Conservation (phyloP, 1,284 basidiomycete species). For the Fomitopsis pinicola region DNA sequence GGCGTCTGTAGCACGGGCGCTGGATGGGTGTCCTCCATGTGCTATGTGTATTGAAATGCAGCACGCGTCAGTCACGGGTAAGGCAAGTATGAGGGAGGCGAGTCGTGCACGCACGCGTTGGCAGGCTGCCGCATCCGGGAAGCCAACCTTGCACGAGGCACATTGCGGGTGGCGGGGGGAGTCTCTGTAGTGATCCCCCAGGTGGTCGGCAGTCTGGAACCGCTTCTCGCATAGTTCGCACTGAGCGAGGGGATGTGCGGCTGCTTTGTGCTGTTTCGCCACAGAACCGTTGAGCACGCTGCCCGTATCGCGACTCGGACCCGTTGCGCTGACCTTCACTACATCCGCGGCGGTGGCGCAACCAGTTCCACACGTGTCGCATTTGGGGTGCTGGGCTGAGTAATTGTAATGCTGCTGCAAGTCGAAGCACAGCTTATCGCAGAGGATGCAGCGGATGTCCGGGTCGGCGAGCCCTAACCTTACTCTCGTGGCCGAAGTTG, state of each 20-base stretch:
- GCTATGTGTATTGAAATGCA: background rate
- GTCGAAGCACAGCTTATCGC: background rate
- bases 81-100: background rate
- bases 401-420: background rate
- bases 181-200: constrained; percentile 12
- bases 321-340: background rate
- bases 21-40: background rate
- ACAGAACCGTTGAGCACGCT: too few species aligned
- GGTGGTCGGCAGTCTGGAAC: background rate
- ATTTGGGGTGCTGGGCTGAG: background rate
- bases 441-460: background rate
- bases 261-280: constrained; percentile 5
- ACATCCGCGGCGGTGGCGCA: background rate
- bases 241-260: constrained; percentile 5
- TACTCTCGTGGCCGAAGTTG: background rate
- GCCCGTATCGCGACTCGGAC: background rate
- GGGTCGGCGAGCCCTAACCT: background rate
- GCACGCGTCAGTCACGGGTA: background rate
- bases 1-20: background rate
- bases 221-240: constrained; percentile 3
- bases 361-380: background rate
- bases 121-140: constrained; percentile 6
- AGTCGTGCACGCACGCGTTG: constrained; percentile 4
- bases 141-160: constrained; percentile 13
- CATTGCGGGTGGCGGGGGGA: constrained; percentile 14